Percentiles rank a stretch among this genome's conserved stretches.
These are phyloP conservation scores for Neurospora sp. DNA, from an alignment of 495 filamentous ascomycete genomes.

Conservation along the genomic window DNA sequence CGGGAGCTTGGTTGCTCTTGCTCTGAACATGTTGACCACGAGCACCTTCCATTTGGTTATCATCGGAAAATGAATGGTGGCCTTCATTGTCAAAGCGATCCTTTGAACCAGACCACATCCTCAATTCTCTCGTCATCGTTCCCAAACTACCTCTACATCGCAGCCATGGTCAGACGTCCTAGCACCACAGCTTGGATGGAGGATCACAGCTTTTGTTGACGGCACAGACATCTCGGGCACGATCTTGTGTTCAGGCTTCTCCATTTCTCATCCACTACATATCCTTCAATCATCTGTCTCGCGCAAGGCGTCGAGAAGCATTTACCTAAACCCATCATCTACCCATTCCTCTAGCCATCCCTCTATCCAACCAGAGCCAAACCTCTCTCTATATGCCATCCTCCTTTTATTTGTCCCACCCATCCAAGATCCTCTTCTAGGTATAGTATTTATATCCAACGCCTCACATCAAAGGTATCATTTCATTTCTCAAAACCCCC, in stretches of 20 bases:
- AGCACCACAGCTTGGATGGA: not conserved
- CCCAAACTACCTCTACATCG: not conserved
- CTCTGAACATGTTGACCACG: not conserved
- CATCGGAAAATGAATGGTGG: not conserved
- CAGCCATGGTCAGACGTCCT: not conserved
- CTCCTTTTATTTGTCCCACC: not conserved
- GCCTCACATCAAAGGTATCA: not conserved
- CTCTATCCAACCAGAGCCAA: not conserved
- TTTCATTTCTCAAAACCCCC: not conserved
- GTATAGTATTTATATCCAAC: not conserved
- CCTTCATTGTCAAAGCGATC: not conserved
- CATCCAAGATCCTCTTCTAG: not conserved
- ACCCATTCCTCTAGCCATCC: not conserved
- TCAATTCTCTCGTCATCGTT: not conserved
- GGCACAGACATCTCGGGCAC: not conserved
- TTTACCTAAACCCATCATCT: not conserved
- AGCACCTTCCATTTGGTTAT: not conserved
- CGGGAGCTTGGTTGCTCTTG: not conserved
- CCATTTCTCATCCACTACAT: not conserved
- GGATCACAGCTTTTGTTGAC: not conserved
- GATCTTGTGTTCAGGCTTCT: not conserved
- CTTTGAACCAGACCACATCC: not conserved
- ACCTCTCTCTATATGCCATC: not conserved
- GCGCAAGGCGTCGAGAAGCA: not conserved
- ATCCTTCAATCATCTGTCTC: not conserved